Evolutionary conservation across 2,329 filamentous ascomycete species (phyloP), one percentile per base, ranked within the genome.

Genomic region (Arthroderma sp.): DNA sequence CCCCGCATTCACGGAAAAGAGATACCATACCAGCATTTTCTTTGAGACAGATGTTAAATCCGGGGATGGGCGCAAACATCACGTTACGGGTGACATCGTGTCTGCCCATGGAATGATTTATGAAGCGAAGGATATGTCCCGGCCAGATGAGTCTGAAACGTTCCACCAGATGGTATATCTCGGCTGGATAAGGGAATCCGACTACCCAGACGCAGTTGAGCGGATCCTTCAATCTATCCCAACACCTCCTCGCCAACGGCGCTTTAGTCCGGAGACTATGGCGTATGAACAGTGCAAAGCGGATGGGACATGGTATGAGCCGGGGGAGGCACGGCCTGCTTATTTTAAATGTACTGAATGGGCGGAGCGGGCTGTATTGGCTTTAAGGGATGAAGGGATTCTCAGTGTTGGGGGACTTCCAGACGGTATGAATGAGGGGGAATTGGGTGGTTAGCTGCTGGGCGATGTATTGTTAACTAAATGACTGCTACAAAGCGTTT

Each of bases 281-380:
- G 7, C 5, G 8, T 32, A 27, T 9, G 40, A 34, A 22, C 30
- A 34, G 31, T 36, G 10, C 11, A 42, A 36, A 36, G 11, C n/a
- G 10, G 40, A 42, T 22, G 40, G 15, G 9, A 22, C 40, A 5
- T n/a, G 22, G 7, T 42, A 42, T 28, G 28, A 7, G 2, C 30
- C 40, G 1, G 40, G 22, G 1, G 40, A 42, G 22, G 2, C 31
- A 8, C 29, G 11, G 2, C 40, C 40, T 7, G 4, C 10, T 8
- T 42, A 34, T 32, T 22, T 11, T 4, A 42, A 42, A 36, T 36
- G 40, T 22, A 34, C 40, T 5, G 40, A 42, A 27, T 42, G 40
- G 40, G 36, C 31, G 5, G 28, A 42, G 8, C 30, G 36, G 31
- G 31, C 40, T n/a, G 34, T 36, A 29, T 32, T 32, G 22, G 40